These are phyloP conservation scores for Lizonia empirigonia DNA, from an alignment of 2,329 filamentous ascomycete genomes.

Conservation along the genomic window DNA sequence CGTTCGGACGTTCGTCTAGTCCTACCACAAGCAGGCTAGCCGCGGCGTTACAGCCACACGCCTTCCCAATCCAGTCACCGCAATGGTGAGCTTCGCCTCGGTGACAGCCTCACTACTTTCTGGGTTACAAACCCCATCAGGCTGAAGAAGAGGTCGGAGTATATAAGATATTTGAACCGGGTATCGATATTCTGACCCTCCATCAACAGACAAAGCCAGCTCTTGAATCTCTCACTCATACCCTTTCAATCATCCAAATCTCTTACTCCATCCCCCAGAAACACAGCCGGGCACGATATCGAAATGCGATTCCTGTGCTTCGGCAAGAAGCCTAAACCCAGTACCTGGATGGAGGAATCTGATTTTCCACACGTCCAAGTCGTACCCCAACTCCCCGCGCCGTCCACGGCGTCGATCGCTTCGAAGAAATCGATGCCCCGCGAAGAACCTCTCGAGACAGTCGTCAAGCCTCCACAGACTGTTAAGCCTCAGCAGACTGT, in stretches of 20 bases:
- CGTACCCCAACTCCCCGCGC: not conserved
- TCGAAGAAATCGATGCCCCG: not conserved
- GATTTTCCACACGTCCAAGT: not conserved
- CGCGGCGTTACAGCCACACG: constrained; percentile 9
- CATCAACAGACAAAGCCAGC: not conserved
- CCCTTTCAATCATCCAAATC: not conserved
- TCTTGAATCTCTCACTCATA: not conserved
- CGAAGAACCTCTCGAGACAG: not conserved
- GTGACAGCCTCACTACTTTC: constrained; percentile 1
- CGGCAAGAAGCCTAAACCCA: constrained; percentile 1
- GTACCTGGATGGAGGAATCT: not conserved
- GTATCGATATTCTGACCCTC: not conserved
- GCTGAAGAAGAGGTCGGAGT: not conserved
- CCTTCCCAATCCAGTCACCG: constrained; percentile 12
- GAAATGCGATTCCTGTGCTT: constrained; percentile 9
- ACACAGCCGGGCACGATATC: not conserved
- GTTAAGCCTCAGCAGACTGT: not conserved
- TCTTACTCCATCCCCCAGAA: not conserved
- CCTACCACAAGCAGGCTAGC: constrained; percentile 7
- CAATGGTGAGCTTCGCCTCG: not conserved
- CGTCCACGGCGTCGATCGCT: not conserved
- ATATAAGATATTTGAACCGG: no score
- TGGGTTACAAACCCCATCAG: not conserved
- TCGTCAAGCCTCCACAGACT: not conserved
- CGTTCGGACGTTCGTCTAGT: constrained; percentile 6